Evolutionary conservation across 2,329 filamentous ascomycete species (phyloP), one percentile per base, ranked within the genome.

Genomic region (Nemania sp.): DNA sequence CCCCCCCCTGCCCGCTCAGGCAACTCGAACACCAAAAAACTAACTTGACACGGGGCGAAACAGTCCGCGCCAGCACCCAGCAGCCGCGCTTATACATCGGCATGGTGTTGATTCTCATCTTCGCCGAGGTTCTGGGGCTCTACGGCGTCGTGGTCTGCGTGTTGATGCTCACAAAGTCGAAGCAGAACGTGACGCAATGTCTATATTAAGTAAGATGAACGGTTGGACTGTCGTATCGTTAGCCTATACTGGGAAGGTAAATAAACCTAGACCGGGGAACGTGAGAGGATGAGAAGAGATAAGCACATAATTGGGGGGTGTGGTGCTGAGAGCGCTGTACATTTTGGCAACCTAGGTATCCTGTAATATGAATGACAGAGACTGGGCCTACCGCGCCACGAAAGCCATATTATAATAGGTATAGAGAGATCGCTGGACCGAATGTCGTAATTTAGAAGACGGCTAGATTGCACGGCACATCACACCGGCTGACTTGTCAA

Each of bases 51-150:
- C 10, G 35, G n/a, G n/a, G 4, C 1, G 78, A 1, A 32, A 18
- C 5, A 62, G 78, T 80, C 54, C 75, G 79, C 40, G 79, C 78
- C 25, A 80, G 76, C 59, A 75, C 75, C n/a, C 78, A 79, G 60
- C 79, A 81, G 69, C 79, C 79, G 2, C 76, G 78, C 4, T 68
- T 81, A 11, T 80, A 80, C 49, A 72, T 78, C 55, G 78, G 77
- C 63, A 79, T 81, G 77, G 77, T 81, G 20, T 72, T 81, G 37
- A 80, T 80, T 54, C 74, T 81, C 61, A 80, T 81, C 69, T 80
- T 80, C 56, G 75, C 79, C 47, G 78, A 80, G 61, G 79, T 81
- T 15, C 65, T 80, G 42, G 77, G 77, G 7, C 71, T 80, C 20
- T 60, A 60, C 32, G 60, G 53, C 2, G 60, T 60, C 12, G 60